A percentile compares a stretch with the other conserved stretches of the same genome.
phyloP scores from a whole-genome alignment of 2,329 filamentous ascomycete species.

The Juglanconis juglandina region DNA sequence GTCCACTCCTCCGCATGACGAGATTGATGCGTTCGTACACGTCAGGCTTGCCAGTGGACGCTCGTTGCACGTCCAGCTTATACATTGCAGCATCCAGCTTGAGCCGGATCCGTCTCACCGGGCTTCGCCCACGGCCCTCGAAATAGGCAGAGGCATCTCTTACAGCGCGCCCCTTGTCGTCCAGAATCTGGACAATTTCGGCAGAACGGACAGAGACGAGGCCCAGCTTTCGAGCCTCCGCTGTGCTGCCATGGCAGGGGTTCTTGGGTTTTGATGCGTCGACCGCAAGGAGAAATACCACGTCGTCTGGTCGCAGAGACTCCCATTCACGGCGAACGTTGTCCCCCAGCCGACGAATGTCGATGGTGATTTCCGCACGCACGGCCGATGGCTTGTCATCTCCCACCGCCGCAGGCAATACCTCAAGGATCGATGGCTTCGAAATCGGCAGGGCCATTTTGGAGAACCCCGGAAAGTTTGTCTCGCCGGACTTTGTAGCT shows the following conservation, averaged over 20 bases:
- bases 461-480: conserved; percentile 77
- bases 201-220: conserved; percentile 74
- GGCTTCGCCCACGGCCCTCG: conserved; percentile 61
- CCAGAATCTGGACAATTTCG: conserved; percentile 79
- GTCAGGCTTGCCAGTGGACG: conserved; percentile 66
- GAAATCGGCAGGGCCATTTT: conserved; percentile 87
- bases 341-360: conserved; percentile 75
- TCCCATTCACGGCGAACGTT: conserved; percentile 86
- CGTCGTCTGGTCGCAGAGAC: conserved; percentile 77
- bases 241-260: conserved; percentile 49
- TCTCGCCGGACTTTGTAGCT: conserved; percentile 59
- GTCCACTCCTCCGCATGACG: conserved; percentile 73
- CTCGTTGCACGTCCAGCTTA: conserved; percentile 67
- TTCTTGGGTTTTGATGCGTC: conserved; percentile 55
- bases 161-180: conserved; percentile 75
- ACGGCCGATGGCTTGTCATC: conserved; percentile 79
- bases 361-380: conserved; percentile 79
- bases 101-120: conserved; percentile 69
- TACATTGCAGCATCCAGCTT: conserved; percentile 78
- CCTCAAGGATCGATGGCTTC: conserved; percentile 83
- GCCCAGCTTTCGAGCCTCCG: conserved; percentile 59
- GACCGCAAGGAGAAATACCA: conserved; percentile 81
- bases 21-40: conserved; percentile 84
- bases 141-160: conserved; percentile 59
- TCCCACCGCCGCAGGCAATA: conserved; percentile 78